These are phyloP conservation scores for Pyrus hybrid DNA, from an alignment of 331 rosid species.

Conservation along the genomic window DNA sequence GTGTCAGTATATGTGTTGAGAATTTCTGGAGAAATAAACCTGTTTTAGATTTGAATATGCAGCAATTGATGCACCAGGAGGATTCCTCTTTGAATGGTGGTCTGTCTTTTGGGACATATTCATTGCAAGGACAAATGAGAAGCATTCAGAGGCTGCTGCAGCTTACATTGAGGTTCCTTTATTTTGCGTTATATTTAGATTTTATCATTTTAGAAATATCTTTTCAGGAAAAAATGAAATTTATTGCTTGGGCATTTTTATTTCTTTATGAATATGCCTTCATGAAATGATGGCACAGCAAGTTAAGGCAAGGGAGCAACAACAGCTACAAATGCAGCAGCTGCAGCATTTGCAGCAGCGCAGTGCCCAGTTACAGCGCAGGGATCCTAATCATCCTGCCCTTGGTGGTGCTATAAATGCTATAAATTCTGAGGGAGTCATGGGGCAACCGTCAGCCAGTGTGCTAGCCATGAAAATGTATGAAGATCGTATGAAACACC, in stretches of 20 bases:
- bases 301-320: constrained; percentile 59
- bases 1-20: neutral
- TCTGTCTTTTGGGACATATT: constrained; percentile 96
- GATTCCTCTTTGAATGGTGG: constrained; percentile 95
- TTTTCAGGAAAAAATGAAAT: neutral
- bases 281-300: constrained; percentile 49
- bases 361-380: constrained; percentile 63
- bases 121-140: constrained; percentile 81
- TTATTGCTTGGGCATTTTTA: neutral
- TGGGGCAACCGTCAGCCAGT: constrained; percentile 80
- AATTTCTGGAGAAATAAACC: neutral
- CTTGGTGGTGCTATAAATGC: constrained; percentile 51
- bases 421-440: constrained; percentile 62
- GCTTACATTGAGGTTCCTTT: constrained; percentile 66
- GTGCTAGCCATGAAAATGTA: constrained; percentile 81
- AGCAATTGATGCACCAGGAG: constrained; percentile 99
- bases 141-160: constrained; percentile 81
- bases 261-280: neutral
- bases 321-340: constrained; percentile 73
- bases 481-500: constrained; percentile 74
- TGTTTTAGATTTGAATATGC: constrained; percentile 30
- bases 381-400: constrained; percentile 63
- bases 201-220: neutral
- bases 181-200: neutral
- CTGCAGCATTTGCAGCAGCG: constrained; percentile 56